Percentiles rank a stretch among this genome's conserved stretches.
Evolutionary conservation across 2,329 filamentous ascomycete genomes (phyloP).

Genomic region (Epichloe uncinata): DNA sequence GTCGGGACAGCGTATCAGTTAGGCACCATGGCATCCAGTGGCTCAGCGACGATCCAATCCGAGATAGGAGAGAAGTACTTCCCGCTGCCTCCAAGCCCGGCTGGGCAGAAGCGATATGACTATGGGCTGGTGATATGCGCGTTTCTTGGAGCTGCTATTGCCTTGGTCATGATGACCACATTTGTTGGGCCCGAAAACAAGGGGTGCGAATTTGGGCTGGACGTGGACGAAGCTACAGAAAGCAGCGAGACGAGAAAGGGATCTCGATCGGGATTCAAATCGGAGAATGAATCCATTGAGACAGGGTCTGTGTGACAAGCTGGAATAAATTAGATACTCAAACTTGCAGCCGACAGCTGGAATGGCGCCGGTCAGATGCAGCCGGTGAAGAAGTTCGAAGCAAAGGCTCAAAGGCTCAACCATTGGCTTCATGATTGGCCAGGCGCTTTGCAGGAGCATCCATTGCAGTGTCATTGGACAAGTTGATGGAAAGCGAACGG

Average conservation of each 20-base stretch:
- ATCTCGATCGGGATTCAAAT: not conserved
- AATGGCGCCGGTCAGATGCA: too few relatives aligned
- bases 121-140: slow-evolving; percentile 1
- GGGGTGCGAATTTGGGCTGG: not conserved
- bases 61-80: not conserved
- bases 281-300: not conserved
- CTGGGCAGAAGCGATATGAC: not conserved
- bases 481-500: not conserved
- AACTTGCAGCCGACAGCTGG: too few relatives aligned
- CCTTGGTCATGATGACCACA: not conserved
- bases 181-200: slow-evolving; percentile 1
- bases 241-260: not conserved
- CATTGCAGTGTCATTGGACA: not conserved
- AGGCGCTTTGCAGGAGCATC: not conserved
- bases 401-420: too few relatives aligned
- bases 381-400: too few relatives aligned
- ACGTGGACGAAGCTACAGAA: not conserved
- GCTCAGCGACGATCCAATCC: slow-evolving; percentile 1
- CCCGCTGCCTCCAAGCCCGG: not conserved
- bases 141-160: slow-evolving; percentile 1
- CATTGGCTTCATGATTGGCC: too few relatives aligned
- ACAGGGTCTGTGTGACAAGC: not conserved
- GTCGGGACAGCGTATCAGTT: slow-evolving; percentile 1
- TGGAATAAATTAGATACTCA: too few relatives aligned
- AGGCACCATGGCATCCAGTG: not conserved